phyloP scores from a whole-genome alignment of 352 stramenopile genomes.

The Pythium volutum region DNA sequence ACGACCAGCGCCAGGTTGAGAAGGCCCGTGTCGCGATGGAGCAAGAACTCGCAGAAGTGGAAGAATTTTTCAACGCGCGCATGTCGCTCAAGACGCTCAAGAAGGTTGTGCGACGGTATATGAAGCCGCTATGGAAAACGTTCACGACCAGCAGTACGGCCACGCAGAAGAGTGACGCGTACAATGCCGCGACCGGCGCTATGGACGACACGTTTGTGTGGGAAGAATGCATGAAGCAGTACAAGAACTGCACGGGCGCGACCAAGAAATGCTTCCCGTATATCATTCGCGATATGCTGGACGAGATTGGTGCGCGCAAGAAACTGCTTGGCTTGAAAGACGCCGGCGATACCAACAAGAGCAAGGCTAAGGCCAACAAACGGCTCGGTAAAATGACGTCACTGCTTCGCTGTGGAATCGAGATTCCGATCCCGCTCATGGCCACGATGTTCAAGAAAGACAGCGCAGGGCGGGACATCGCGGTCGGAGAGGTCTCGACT shows the following conservation, averaged over 20 bases:
- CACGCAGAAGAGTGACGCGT: slow-evolving; percentile 30
- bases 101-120: slow-evolving; percentile 21
- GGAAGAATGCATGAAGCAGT: slow-evolving; percentile 45
- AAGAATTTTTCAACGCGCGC: slow-evolving; percentile 30
- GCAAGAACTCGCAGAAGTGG: slow-evolving; percentile 34
- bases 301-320: slow-evolving; percentile 41
- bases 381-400: slow-evolving; percentile 17
- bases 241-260: slow-evolving; percentile 20
- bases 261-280: slow-evolving; percentile 37
- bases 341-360: not conserved
- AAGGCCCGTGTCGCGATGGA: slow-evolving; percentile 31
- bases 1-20: slow-evolving; percentile 34
- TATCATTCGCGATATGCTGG: slow-evolving; percentile 51
- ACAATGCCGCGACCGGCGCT: slow-evolving; percentile 25
- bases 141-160: slow-evolving; percentile 8
- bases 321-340: slow-evolving; percentile 29
- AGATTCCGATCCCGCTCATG: slow-evolving; percentile 23
- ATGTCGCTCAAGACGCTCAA: slow-evolving; percentile 25
- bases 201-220: slow-evolving; percentile 36
- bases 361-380: not conserved
- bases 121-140: slow-evolving; percentile 23
- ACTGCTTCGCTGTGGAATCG: slow-evolving; percentile 26
- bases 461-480: not conserved
- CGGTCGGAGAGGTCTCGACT: slow-evolving; percentile 18
- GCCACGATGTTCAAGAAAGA: slow-evolving; percentile 8